Percentiles rank a stretch among this genome's conserved stretches.
These are phyloP conservation scores for Akanthomyces lecanii DNA, from an alignment of 2,329 filamentous ascomycete genomes.

Conservation along the genomic window DNA sequence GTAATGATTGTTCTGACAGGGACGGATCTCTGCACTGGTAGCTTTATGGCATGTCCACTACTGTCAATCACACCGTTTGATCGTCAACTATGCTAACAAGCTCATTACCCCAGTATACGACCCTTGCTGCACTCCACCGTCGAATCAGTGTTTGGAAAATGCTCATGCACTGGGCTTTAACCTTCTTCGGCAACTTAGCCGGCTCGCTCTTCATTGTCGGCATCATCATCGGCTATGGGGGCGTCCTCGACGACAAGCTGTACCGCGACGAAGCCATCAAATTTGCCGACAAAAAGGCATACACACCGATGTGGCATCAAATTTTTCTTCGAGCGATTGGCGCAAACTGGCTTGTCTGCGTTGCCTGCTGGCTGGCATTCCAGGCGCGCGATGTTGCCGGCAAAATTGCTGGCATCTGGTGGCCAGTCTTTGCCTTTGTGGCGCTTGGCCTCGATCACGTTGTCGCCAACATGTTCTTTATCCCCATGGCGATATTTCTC, in stretches of 20 bases:
- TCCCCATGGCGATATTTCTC: constrained; percentile 46
- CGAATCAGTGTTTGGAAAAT: constrained; percentile 18
- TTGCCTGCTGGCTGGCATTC: constrained; percentile 44
- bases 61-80: not conserved
- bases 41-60: constrained; percentile 35
- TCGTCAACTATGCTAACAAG: not conserved
- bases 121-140: constrained; percentile 18
- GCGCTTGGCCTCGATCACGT: constrained; percentile 49
- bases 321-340: constrained; percentile 51
- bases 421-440: constrained; percentile 50
- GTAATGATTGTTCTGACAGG: constrained; percentile 46
- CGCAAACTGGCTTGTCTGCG: constrained; percentile 52
- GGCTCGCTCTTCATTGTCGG: constrained; percentile 44
- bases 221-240: constrained; percentile 44
- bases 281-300: constrained; percentile 43
- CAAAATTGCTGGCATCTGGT: constrained; percentile 52
- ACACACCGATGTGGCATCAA: constrained; percentile 44
- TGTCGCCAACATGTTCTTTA: constrained; percentile 52
- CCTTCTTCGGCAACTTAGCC: constrained; percentile 44
- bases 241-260: constrained; percentile 39
- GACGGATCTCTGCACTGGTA: constrained; percentile 45
- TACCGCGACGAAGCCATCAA: constrained; percentile 40
- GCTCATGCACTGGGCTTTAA: constrained; percentile 35
- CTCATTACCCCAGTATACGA: constrained; percentile 19
- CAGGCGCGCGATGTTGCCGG: constrained; percentile 45